A percentile compares a stretch with the other conserved stretches of the same genome.
These are phyloP conservation scores for Xerocomus spinulosus DNA, from an alignment of 768 basidiomycete genomes.

Conservation along the genomic window DNA sequence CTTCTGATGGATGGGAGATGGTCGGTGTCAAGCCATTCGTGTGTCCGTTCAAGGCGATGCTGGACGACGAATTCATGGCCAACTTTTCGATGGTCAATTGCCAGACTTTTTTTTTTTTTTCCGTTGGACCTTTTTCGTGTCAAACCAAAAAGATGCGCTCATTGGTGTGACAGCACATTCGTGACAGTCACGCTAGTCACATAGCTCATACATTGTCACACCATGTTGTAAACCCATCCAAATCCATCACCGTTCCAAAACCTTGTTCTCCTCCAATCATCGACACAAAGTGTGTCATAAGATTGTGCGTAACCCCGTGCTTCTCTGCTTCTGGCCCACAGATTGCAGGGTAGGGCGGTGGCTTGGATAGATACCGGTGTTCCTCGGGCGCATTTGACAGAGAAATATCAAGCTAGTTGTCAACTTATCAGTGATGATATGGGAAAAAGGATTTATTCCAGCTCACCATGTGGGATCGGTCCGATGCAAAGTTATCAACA, in stretches of 20 bases:
- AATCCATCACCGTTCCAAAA: slow-evolving; percentile 42
- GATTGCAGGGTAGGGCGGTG: slow-evolving; percentile 49
- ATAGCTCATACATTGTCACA: slow-evolving; percentile 9
- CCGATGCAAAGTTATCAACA: slow-evolving; percentile 63
- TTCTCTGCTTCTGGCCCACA: slow-evolving; percentile 40
- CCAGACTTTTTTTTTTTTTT: slow-evolving; percentile 1
- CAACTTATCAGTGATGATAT: slow-evolving; percentile 1
- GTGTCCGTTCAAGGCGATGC: slow-evolving; percentile 47
- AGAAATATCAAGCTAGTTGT: slow-evolving; percentile 6
- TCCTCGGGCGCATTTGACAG: slow-evolving; percentile 6
- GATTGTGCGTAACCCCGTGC: slow-evolving; percentile 43
- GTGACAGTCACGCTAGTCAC: slow-evolving; percentile 23
- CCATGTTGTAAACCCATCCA: slow-evolving; percentile 20
- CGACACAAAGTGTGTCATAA: slow-evolving; percentile 55
- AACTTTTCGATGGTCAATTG: slow-evolving; percentile 1
- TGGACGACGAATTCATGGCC: slow-evolving; percentile 33
- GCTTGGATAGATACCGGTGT: slow-evolving; percentile 38
- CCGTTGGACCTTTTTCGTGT: slow-evolving; percentile 1
- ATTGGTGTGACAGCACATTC: slow-evolving; percentile 16
- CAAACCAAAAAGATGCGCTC: slow-evolving; percentile 17
- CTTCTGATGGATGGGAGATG: slow-evolving; percentile 35
- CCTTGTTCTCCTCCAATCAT: slow-evolving; percentile 37
- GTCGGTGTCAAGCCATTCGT: slow-evolving; percentile 44
- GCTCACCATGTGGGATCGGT: slow-evolving; percentile 71
- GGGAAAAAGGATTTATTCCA: slow-evolving; percentile 9